Base-by-base conservation (phyloP, 169 alveolate genomes). In the Theileria orientalis region DNA sequence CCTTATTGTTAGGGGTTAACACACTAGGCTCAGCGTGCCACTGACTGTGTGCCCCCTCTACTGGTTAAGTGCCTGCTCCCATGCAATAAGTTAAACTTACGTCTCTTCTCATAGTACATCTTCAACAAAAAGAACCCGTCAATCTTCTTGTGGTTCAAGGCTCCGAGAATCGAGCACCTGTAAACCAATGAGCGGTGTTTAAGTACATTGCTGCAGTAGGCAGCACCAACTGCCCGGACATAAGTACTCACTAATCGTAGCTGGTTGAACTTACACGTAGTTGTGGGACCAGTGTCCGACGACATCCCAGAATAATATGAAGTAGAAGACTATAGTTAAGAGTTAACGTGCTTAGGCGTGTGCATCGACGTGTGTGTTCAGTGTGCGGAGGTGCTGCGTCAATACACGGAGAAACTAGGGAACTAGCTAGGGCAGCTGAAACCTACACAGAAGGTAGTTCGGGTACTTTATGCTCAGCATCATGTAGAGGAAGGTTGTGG, bases 211-310 rank as follows among this genome's bases (percentile, higher is more conserved):
- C n/a, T n/a, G n/a, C n/a, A n/a, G n/a, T n/a, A n/a, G n/a, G n/a
- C n/a, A n/a, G n/a, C n/a, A n/a, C n/a, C n/a, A n/a, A n/a, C n/a
- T n/a, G n/a, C n/a, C n/a, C n/a, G n/a, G n/a, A n/a, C n/a, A n/a
- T n/a, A n/a, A n/a, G n/a, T n/a, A n/a, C n/a, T n/a, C n/a, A n/a
- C n/a, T 29, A 52, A 54, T 49, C 6, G n/a, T n/a, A n/a, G n/a
- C n/a, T 30, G 3, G 29, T 6, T 29, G n/a, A 16, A 71, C 87
- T 51, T 73, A 82, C 89, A 76, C 85, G 41, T 82, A 82, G 80
- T 73, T 73, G 80, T 82, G 85, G 14, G 74, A 3, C 85, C 89
- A 72, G 61, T 82, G 89, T 3, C 89, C 89, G 41, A 69, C 69
- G 44, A 82, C 56, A 57, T 82, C 89, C 40, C 54, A 25, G 16